These are phyloP conservation scores for Plenodomus biglobosus DNA, from an alignment of 2,329 filamentous ascomycete species.

Conservation along the genomic window DNA sequence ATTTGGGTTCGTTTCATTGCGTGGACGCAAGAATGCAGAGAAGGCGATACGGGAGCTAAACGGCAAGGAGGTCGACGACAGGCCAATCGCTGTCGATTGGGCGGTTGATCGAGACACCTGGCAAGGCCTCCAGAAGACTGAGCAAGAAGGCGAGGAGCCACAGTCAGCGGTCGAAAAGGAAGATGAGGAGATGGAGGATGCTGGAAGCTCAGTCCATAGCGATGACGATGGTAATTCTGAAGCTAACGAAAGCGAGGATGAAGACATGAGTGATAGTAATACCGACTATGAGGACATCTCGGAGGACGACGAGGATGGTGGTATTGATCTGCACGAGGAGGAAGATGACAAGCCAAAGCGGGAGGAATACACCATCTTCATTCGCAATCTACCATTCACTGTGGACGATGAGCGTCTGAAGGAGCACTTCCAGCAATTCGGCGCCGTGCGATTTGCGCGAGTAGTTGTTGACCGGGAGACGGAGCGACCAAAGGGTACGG, in stretches of 20 bases:
- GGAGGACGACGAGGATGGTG: constrained; percentile 47
- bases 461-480: constrained; percentile 86
- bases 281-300: constrained; percentile 43
- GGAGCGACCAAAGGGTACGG: constrained; percentile 85
- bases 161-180: constrained; percentile 45
- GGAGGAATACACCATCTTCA: constrained; percentile 79
- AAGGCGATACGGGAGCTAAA: constrained; percentile 83
- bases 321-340: constrained; percentile 26
- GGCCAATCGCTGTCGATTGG: constrained; percentile 92
- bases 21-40: constrained; percentile 87
- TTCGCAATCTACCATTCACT: constrained; percentile 92
- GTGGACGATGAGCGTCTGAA: constrained; percentile 80
- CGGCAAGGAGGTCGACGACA: constrained; percentile 84
- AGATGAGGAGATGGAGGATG: constrained; percentile 42
- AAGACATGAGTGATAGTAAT: constrained; percentile 46
- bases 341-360: constrained; percentile 48
- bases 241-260: constrained; percentile 41
- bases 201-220: constrained; percentile 41
- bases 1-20: constrained; percentile 89
- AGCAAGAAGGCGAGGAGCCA: constrained; percentile 46
- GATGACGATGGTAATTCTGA: constrained; percentile 48
- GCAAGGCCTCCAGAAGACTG: constrained; percentile 60
- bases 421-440: constrained; percentile 85
- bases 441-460: constrained; percentile 83
- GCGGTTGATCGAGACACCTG: constrained; percentile 89